These are phyloP conservation scores for Dalbergia cultrata DNA, from an alignment of 306 rosid species.

Conservation along the genomic window DNA sequence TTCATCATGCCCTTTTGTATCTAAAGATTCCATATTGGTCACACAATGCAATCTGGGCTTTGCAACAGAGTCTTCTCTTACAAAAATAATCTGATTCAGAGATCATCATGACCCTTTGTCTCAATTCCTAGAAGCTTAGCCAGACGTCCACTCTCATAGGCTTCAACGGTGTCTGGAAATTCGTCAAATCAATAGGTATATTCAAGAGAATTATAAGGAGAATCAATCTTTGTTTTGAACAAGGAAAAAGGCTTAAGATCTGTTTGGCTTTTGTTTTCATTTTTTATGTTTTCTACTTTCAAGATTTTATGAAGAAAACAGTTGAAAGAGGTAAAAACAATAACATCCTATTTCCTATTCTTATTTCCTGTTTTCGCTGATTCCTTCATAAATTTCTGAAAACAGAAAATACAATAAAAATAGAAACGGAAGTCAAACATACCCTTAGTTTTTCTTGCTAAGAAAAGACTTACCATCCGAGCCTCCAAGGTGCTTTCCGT, in stretches of 20 bases:
- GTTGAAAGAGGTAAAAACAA: too few species aligned
- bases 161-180: constrained; percentile 77
- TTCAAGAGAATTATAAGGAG: constrained; percentile 25
- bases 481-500: constrained; percentile 90
- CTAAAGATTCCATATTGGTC: constrained; percentile 30
- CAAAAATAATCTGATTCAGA: constrained; percentile 52
- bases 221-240: not conserved
- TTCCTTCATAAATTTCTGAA: too few species aligned
- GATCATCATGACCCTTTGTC: constrained; percentile 55
- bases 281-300: too few species aligned
- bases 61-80: constrained; percentile 10
- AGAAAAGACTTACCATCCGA: constrained; percentile 77
- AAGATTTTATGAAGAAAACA: too few species aligned
- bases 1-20: constrained; percentile 10
- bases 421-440: too few species aligned
- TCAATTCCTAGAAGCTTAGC: constrained; percentile 75
- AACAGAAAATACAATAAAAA: too few species aligned
- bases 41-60: constrained; percentile 1
- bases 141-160: constrained; percentile 79
- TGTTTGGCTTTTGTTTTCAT: too few species aligned
- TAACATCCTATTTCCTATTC: too few species aligned
- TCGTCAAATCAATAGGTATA: constrained; percentile 16
- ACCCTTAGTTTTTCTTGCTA: not conserved
- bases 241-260: not conserved
- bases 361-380: too few species aligned